Evolutionary conservation across 306 rosid genomes (phyloP), one percentile per base, ranked within the genome.

Genomic region (Cicer yamashitae): DNA sequence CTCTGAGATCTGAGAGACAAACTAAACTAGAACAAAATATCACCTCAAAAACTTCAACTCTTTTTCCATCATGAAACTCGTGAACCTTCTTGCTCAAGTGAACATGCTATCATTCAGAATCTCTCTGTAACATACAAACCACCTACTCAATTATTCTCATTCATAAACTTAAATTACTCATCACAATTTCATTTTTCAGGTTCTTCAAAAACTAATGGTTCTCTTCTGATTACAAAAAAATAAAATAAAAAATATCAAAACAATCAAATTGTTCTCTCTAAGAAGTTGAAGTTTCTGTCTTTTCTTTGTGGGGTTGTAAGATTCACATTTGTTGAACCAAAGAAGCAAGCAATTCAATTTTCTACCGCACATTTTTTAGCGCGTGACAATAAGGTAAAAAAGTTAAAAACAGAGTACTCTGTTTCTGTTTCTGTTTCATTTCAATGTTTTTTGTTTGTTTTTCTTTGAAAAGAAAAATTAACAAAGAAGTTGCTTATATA

Each of bases 1-100:
- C 37, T 38, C 71, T 83, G 71, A 88, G 87, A 76, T 88, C 86
- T 83, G 80, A 82, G 68, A 65, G 8, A 53, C 58, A 17, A 68
- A 61, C 20, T 54, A 40, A 44, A 41, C 71, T 2, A 53, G 51
- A 41, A 34, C 30, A 63, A 39, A 37, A 39, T 22, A 58, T 22
- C 39, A 40, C 50, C 67, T 52, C 51, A 40, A 61, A 48, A 69
- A 58, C 74, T 43, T 40, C 8, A 76, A 66, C 71, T 39, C n/a
- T 72, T 72, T 61, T 61, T 68, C 15, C 57, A 38, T 71, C 76
- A 73, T 62, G 63, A 73, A 34, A 14, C 60, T 68, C 15, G 52
- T 41, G 38, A 46, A 25, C 39, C 39, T 20, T 69, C 9, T n/a
- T 68, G 17, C 5, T 67, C 2, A 6, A 59, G 56, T 70, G 8